These are phyloP conservation scores for Phytophthora quininea DNA, from an alignment of 352 stramenopile genomes.

Conservation along the genomic window DNA sequence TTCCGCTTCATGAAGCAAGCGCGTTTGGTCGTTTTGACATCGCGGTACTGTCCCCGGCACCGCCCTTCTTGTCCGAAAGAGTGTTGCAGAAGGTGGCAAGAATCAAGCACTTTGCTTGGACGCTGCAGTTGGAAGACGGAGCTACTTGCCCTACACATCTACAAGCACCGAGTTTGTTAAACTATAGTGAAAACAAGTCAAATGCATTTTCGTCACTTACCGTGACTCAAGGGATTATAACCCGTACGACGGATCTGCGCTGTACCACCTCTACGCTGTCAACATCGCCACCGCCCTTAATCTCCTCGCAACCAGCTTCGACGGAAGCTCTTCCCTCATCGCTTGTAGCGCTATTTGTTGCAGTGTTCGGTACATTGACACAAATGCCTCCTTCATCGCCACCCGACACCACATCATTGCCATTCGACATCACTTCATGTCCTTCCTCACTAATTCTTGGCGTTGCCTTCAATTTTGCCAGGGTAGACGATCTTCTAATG, in stretches of 20 bases:
- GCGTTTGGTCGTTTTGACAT: slow-evolving; percentile 12
- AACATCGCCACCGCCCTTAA: neutral
- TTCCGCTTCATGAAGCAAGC: slow-evolving; percentile 6
- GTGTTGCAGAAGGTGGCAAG: slow-evolving; percentile 5
- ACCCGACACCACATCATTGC: no score
- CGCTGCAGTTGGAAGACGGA: slow-evolving; percentile 2
- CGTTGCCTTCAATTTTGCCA: slow-evolving; percentile 11
- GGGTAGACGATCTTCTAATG: neutral
- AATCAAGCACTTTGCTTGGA: neutral
- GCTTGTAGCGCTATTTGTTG: no score
- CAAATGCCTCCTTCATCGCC: no score
- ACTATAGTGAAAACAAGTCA: neutral
- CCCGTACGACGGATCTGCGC: neutral
- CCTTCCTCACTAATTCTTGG: neutral
- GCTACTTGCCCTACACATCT: neutral
- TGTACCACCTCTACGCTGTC: neutral
- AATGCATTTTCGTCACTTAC: neutral
- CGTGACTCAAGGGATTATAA: neutral
- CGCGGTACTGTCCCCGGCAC: slow-evolving; percentile 12
- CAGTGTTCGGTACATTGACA: no score
- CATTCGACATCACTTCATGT: no score
- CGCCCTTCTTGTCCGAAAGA: neutral
- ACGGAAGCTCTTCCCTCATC: no score
- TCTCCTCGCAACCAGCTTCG: no score
- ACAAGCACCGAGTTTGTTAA: neutral